Conservation (phyloP, 345 rosid species). For the Rhodomyrtus tomentosa region DNA sequence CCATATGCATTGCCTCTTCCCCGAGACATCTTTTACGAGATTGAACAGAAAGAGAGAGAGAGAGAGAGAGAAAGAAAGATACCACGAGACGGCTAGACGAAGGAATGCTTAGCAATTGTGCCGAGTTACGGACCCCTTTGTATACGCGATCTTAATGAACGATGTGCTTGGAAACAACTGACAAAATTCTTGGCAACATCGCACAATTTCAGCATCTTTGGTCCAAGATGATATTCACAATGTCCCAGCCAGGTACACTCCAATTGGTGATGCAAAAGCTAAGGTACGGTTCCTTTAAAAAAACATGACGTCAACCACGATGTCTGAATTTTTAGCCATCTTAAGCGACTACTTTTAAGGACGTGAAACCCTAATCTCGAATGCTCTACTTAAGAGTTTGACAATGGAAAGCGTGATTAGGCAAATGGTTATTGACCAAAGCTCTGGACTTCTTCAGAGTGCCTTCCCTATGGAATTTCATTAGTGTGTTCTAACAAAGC, state of each 20-base stretch:
- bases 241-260: background rate
- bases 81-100: background rate
- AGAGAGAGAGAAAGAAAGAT: too few species aligned
- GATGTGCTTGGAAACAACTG: background rate
- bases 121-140: background rate
- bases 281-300: too few species aligned
- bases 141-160: background rate
- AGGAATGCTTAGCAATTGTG: background rate
- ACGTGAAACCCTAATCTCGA: too few species aligned
- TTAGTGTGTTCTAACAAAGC: too few species aligned
- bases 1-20: constrained; percentile 32
- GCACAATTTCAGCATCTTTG: background rate
- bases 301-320: background rate
- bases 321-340: background rate
- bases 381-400: too few species aligned
- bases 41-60: too few species aligned
- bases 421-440: too few species aligned
- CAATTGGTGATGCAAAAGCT: background rate
- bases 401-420: too few species aligned
- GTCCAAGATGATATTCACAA: background rate
- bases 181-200: background rate
- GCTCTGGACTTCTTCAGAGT: too few species aligned
- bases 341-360: background rate
- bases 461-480: background rate
- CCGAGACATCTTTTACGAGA: constrained; percentile 9